Evolutionary conservation across 306 rosid species (phyloP).

Genomic region (Dryas alaskensis): DNA sequence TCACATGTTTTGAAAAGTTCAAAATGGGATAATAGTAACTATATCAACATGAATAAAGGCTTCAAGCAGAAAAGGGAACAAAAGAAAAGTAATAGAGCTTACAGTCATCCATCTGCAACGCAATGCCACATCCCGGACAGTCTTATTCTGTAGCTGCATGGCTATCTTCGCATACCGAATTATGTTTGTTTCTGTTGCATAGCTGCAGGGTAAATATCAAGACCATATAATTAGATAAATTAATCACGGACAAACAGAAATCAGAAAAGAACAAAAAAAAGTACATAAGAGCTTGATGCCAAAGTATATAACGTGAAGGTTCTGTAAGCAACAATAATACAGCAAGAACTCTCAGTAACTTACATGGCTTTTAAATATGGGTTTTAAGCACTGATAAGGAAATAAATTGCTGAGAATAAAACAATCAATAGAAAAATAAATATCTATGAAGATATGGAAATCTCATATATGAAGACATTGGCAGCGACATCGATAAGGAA

Average conservation of each 20-base stretch:
- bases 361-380: neutral
- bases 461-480: neutral
- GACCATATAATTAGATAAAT: neutral
- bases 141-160: slow-evolving; percentile 71
- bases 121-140: slow-evolving; percentile 87
- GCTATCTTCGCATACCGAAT: slow-evolving; percentile 88
- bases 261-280: neutral
- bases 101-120: slow-evolving; percentile 99
- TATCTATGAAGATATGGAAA: neutral
- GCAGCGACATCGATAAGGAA: neutral
- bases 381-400: neutral
- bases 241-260: neutral
- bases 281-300: neutral
- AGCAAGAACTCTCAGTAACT: neutral
- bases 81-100: slow-evolving; percentile 31
- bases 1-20: neutral
- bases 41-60: neutral
- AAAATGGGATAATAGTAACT: neutral
- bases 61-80: slow-evolving; percentile 9
- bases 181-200: slow-evolving; percentile 54
- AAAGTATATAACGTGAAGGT: neutral
- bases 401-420: neutral
- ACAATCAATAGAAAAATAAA: too few relatives aligned
- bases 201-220: slow-evolving; percentile 39
- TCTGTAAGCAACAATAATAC: neutral